Evolutionary conservation across 2,329 filamentous ascomycete genomes (phyloP), one percentile per base, ranked within the genome.

Genomic region (Penicillium sp.): DNA sequence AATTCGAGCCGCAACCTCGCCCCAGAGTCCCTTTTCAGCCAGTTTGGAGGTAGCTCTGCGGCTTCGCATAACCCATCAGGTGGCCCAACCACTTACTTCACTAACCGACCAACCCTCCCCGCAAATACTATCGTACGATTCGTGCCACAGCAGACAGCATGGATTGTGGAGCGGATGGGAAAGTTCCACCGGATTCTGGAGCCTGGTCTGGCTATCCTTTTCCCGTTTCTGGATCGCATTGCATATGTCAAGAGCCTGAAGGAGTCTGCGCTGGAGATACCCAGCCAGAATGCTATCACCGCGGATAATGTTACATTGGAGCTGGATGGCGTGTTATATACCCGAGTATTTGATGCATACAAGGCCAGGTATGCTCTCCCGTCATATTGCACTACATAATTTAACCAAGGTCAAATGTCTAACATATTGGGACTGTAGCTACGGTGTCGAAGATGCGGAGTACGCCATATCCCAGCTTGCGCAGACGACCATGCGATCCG

Each of bases 91-190:
- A 87, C 89, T n/a, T 96, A 96, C 77, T 96, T 96, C 76, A 71
- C 75, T 46, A 88, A 90, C 72, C 77, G 81, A 46, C 78, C 80
- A 45, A 76, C 81, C 22, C 82, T 97, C 52, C 95, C 95, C 27
- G 90, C 93, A 66, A 99, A 99, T 78, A 99, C 95, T 4, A 82
- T 99, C 61, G 82, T 99, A 68, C 91, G 93, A 59, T 99, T 98
- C 77, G 95, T 99, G 43, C 95, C 95, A n/a, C 95, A 99, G 78
- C 95, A 99, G 81, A 98, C 93, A 68, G 95, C 95, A 75, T 99
- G 95, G 95, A 93, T 99, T 58, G 95, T 99, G 56, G 95, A 99
- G 84, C 93, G 95, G 72, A 99, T 99, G 95, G 95, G 95, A 69
- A 95, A 93, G 77, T 99, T 96, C 80, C 89, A 91, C 78, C 86